These are phyloP conservation scores for Lachnellula cervina DNA, from an alignment of 2,329 filamentous ascomycete genomes.

Conservation along the genomic window DNA sequence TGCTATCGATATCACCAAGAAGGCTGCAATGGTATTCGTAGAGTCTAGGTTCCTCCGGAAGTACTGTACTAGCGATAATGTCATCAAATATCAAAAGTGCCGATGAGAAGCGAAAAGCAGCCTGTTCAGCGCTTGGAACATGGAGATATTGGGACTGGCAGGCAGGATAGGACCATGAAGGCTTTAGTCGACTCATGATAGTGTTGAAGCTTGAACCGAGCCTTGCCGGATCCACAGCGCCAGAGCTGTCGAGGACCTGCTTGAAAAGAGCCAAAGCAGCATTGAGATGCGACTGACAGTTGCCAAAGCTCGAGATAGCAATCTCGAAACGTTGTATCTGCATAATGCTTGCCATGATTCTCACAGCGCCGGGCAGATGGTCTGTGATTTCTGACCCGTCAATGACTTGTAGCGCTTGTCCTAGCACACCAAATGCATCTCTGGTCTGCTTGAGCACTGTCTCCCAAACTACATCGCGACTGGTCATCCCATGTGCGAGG, in stretches of 20 bases:
- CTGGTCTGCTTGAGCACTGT: conserved; percentile 32
- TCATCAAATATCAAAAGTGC: conserved; percentile 46
- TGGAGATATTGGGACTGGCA: conserved; percentile 8
- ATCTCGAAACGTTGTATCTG: conserved; percentile 51
- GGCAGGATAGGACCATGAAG: conserved; percentile 5
- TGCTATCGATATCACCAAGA: conserved; percentile 27
- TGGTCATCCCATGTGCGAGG: conserved; percentile 8
- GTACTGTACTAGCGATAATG: conserved; percentile 44
- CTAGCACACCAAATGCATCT: conserved; percentile 39
- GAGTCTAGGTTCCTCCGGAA: conserved; percentile 39
- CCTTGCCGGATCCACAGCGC: background rate
- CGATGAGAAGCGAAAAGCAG: conserved; percentile 48
- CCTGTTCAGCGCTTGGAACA: conserved; percentile 41
- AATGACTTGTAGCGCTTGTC: conserved; percentile 33
- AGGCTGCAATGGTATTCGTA: conserved; percentile 39
- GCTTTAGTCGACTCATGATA: conserved; percentile 13
- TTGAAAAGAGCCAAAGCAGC: conserved; percentile 46
- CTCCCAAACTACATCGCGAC: conserved; percentile 37
- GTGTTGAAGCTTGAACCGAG: conserved; percentile 5
- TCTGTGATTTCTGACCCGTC: conserved; percentile 9
- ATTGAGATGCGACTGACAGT: conserved; percentile 48
- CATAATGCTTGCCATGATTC: conserved; percentile 46
- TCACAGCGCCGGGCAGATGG: conserved; percentile 23
- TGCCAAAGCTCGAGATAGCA: conserved; percentile 41
- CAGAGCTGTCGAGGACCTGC: conserved; percentile 29